phyloP scores from a whole-genome alignment of 2,329 filamentous ascomycete genomes.

The Byssothecium circinans region DNA sequence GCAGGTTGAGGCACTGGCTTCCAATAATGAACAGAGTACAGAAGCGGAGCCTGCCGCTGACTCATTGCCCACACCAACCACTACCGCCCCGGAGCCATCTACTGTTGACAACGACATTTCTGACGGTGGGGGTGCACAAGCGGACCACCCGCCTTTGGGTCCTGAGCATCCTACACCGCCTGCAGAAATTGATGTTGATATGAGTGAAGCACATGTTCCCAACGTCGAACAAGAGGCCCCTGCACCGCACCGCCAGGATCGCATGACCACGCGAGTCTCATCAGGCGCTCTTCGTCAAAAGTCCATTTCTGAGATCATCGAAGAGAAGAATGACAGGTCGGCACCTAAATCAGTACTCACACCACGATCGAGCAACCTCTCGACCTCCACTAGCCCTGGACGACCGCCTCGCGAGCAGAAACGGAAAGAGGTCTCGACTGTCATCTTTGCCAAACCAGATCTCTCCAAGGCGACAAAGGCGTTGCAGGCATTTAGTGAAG shows the following conservation, averaged over 20 bases:
- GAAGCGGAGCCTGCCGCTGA: constrained; percentile 29
- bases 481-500: constrained; percentile 39
- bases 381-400: constrained; percentile 27
- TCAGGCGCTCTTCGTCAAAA: constrained; percentile 72
- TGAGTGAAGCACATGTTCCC: constrained; percentile 28
- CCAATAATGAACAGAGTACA: constrained; percentile 8
- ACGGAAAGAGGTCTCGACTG: constrained; percentile 67
- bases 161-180: constrained; percentile 40
- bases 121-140: constrained; percentile 15
- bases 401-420: constrained; percentile 44
- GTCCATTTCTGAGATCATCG: constrained; percentile 72
- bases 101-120: constrained; percentile 24
- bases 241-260: constrained; percentile 42
- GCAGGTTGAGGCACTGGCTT: constrained; percentile 5
- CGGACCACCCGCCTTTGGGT: constrained; percentile 14
- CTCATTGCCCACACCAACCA: constrained; percentile 41
- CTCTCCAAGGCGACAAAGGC: constrained; percentile 28
- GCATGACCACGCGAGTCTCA: constrained; percentile 69
- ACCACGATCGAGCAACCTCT: constrained; percentile 33
- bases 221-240: constrained; percentile 3
- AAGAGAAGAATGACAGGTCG: constrained; percentile 61
- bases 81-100: constrained; percentile 36
- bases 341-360: constrained; percentile 48
- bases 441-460: constrained; percentile 73
- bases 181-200: constrained; percentile 38